These are phyloP conservation scores for Pseudogymnoascus sp. DNA, from an alignment of 2,329 filamentous ascomycete genomes.

Conservation along the genomic window DNA sequence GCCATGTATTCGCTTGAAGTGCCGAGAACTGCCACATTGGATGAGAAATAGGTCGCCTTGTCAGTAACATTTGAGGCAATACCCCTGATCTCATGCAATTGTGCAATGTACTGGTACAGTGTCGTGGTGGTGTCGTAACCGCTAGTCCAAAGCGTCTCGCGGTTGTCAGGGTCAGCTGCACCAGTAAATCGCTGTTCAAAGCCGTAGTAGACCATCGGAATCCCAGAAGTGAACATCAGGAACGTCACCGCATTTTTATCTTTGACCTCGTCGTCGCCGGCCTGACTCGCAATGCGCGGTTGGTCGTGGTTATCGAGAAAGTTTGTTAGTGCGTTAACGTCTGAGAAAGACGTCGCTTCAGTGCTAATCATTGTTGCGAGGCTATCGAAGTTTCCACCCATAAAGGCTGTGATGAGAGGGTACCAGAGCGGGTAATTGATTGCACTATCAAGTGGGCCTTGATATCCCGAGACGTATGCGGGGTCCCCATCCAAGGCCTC, in stretches of 20 bases:
- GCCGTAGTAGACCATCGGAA: conserved; percentile 45
- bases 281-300: conserved; percentile 30
- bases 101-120: conserved; percentile 33
- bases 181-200: conserved; percentile 43
- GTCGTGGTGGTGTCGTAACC: conserved; percentile 31
- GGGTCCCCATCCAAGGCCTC: conserved; percentile 48
- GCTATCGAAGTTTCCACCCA: conserved; percentile 6
- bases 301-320: conserved; percentile 40
- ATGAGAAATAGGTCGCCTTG: background rate
- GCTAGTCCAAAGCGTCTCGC: conserved; percentile 37
- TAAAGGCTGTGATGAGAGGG: conserved; percentile 13
- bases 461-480: conserved; percentile 37
- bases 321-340: conserved; percentile 30
- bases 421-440: conserved; percentile 38
- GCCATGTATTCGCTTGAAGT: background rate
- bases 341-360: conserved; percentile 25
- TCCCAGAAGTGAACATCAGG: conserved; percentile 42
- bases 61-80: background rate
- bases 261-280: conserved; percentile 12
- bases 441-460: conserved; percentile 37
- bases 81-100: background rate
- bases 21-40: background rate
- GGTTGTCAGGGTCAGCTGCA: conserved; percentile 32
- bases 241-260: conserved; percentile 41
- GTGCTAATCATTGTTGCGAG: conserved; percentile 11